Base-by-base conservation (phyloP, 768 basidiomycete species). In the Boletus huronensis region DNA sequence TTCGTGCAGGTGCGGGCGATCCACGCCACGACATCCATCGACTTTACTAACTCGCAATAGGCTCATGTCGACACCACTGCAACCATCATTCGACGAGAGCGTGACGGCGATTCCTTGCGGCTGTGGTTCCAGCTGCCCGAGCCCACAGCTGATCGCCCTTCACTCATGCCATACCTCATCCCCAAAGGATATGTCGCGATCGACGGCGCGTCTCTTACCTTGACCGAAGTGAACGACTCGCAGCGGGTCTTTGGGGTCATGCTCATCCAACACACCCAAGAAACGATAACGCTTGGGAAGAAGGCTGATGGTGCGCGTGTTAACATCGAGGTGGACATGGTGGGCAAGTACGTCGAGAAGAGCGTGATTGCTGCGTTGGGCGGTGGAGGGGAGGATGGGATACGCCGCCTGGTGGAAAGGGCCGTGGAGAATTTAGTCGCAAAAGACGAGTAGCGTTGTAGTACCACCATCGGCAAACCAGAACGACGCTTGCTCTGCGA, bases 251-350 rank as follows among this genome's bases (percentile, higher is more conserved):
- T 98, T 65, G 84, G 86, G 32, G 81, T 99, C 48, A 98, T 98
- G 95, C 82, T 99, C 60, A 95, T 99, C 72, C 83, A 83, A 62
- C 95, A 98, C 72, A 95, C 93, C 11, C 96, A 97, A 67, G 75
- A 85, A 63, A 93, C 87, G 72, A 87, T 98, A 53, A 87, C 90
- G 2, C 77, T 99, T 48, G 79, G 80, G 36, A 79, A 73, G 57
- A 99, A 98, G 71, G 60, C 63, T 3, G 69, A 88, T 1, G 95
- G 94, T 0, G 81, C 82, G 44, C 88, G 80, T 63, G 94, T 98
- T 48, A 99, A 99, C 66, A 81, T 99, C 55, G 97, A 99, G 75
- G 93, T 88, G 41, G 93, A 97, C 68, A 92, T 93, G 83, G 85
- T 95, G 19, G 93, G 90, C 16, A 96, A 96, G 71, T 93, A 91